Base-by-base conservation (phyloP, 192 early-diverging fungal genomes). In the Podila verticillata region DNA sequence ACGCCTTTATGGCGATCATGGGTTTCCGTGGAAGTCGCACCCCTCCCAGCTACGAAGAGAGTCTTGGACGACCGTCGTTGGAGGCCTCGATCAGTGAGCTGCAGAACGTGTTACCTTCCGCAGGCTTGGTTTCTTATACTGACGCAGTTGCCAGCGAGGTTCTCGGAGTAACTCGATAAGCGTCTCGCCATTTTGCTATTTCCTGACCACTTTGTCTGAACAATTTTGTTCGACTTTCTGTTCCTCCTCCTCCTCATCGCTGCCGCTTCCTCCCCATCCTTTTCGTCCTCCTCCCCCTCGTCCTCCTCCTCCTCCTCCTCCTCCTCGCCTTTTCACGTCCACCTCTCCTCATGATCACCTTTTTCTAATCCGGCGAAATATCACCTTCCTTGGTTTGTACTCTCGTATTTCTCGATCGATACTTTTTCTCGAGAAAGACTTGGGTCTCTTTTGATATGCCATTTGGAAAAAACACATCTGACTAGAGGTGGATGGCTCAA, bases 1-100 rank as follows among this genome's bases (percentile, higher is more conserved):
- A 80, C 47, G 77, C 77, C 20, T 64, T 80, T 0, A 80, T 80
- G 77, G 65, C 77, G 28, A 67, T 80, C 34, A 72, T 80, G 77
- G 77, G 77, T 24, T 72, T 67, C 48, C 77, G 70, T 26, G 70
- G 70, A 7, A 80, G 68, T 66, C 70, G 77, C 29, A 80, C 77
- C 19, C 77, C 77, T 32, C 77, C 77, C 6, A 72, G 70, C 28
- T 80, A 80, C 32, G 77, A 80, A 56, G 77, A 80, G 13, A 80
- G 49, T 15, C 35, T 80, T 30, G 77, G 54, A 1, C 70, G 77
- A 31, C 77, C 77, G 0, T 80, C 77, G 4, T 39, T 80, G 9
- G 77, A 80, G 39, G 57, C 39, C 5, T 72, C 77, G 17, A 44
- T 80, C 24, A 57, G 65, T 6, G 70, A 80, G 15, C 22, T 79